Conservation (phyloP, 306 rosid genomes). For the Ziziphus jujuba region DNA sequence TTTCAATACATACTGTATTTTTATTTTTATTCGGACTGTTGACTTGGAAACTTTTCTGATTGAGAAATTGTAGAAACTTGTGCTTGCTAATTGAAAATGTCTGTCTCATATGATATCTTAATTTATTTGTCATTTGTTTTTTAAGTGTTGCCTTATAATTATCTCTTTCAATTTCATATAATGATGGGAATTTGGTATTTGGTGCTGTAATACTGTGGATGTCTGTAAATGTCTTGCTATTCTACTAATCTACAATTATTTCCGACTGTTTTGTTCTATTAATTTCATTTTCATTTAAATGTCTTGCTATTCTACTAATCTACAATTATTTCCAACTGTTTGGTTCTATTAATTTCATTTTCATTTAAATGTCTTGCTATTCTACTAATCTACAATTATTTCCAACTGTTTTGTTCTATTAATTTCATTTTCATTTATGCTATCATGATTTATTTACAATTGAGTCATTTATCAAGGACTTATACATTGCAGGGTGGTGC, state of each 20-base stretch:
- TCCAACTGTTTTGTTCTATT: slow-evolving; percentile 8
- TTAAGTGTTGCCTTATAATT: too few relatives aligned
- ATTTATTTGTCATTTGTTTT: too few relatives aligned
- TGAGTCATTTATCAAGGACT: slow-evolving; percentile 71
- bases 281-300: neutral
- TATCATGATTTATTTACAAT: neutral
- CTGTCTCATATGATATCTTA: too few relatives aligned
- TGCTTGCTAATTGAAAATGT: too few relatives aligned
- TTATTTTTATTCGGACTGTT: too few relatives aligned
- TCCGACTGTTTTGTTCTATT: slow-evolving; percentile 8
- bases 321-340: slow-evolving; percentile 3
- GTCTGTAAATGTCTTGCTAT: too few relatives aligned
- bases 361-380: neutral
- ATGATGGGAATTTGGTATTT: too few relatives aligned
- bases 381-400: neutral
- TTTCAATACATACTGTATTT: too few relatives aligned
- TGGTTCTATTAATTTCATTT: neutral
- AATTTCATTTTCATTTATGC: neutral
- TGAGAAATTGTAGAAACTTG: too few relatives aligned
- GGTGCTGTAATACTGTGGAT: too few relatives aligned
- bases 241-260: neutral
- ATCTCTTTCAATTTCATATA: too few relatives aligned
- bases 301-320: neutral
- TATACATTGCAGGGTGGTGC: slow-evolving; percentile 99
- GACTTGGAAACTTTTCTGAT: too few relatives aligned